Conservation (phyloP, 306 rosid genomes). For the Astragalus glycyphyllos region DNA sequence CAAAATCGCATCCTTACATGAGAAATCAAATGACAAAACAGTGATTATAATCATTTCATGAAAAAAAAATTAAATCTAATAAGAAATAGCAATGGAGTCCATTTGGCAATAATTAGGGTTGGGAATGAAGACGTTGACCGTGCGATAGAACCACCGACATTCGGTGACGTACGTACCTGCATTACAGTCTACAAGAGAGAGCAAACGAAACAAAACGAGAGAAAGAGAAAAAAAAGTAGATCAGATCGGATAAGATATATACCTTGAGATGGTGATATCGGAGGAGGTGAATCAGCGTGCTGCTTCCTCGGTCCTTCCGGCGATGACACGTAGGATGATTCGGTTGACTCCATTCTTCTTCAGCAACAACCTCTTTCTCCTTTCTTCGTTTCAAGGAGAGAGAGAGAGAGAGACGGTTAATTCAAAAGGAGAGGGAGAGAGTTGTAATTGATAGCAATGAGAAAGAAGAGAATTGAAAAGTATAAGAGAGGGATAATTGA, state of each 20-base stretch:
- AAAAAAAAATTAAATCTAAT: constrained; percentile 34
- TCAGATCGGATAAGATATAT: constrained; percentile 66
- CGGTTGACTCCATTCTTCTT: constrained; percentile 85
- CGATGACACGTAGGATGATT: constrained; percentile 88
- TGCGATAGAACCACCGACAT: constrained; percentile 35
- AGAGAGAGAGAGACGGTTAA: constrained; percentile 37
- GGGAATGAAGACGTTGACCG: constrained; percentile 47
- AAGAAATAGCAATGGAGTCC: constrained; percentile 19
- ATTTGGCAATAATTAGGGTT: constrained; percentile 41
- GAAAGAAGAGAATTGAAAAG: constrained; percentile 8
- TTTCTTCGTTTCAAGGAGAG: constrained; percentile 38
- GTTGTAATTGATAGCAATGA: constrained; percentile 20
- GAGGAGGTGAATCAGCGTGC: constrained; percentile 73
- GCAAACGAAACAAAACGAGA: neutral
- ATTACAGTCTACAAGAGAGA: constrained; percentile 10
- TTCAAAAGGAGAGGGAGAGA: constrained; percentile 31
- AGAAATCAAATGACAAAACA: neutral
- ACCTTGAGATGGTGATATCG: constrained; percentile 80
- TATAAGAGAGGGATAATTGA: neutral
- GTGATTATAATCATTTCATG: neutral
- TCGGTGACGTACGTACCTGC: constrained; percentile 31
- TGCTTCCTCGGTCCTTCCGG: constrained; percentile 85
- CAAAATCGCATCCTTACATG: constrained; percentile 8
- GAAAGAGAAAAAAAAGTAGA: constrained; percentile 45
- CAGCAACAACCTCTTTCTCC: constrained; percentile 43